Conservation (phyloP, 2,329 filamentous ascomycete genomes). For the Epichloe gansuensis region DNA sequence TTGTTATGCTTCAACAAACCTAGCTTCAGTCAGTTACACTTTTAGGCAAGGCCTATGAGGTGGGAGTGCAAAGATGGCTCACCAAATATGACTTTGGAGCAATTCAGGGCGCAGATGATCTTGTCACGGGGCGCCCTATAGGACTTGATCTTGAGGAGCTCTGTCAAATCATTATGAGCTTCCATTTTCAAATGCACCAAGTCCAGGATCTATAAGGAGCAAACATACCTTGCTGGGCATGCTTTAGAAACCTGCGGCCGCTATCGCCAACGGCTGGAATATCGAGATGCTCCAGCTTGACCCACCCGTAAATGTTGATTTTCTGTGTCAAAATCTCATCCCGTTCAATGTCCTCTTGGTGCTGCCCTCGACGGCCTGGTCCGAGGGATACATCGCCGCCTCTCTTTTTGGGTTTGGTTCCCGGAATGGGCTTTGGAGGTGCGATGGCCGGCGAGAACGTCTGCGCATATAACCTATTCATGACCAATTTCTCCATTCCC, state of each 20-base stretch:
- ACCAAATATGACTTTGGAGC: conserved; percentile 99
- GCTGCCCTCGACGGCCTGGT: conserved; percentile 81
- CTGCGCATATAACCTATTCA: conserved; percentile 92
- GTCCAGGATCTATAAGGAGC: neutral
- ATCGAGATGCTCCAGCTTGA: conserved; percentile 84
- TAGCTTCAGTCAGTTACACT: conserved; percentile 17
- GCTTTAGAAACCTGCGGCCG: conserved; percentile 72
- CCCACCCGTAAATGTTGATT: conserved; percentile 93
- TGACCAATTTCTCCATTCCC: conserved; percentile 98
- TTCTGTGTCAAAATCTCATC: conserved; percentile 96
- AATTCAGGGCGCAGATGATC: conserved; percentile 95
- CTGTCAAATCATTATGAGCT: conserved; percentile 30
- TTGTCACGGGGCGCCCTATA: conserved; percentile 97
- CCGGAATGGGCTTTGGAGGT: conserved; percentile 60
- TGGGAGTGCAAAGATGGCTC: conserved; percentile 14
- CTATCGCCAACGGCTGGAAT: conserved; percentile 77
- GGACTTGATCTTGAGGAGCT: conserved; percentile 89
- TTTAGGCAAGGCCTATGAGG: neutral
- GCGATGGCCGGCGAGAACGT: conserved; percentile 94
- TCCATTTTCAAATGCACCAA: neutral
- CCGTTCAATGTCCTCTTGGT: conserved; percentile 94
- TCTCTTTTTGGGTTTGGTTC: conserved; percentile 55
- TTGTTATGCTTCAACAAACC: conserved; percentile 84
- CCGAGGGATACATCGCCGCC: conserved; percentile 58
- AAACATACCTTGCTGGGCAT: conserved; percentile 70